Evolutionary conservation across 345 rosid genomes (phyloP), one percentile per base, ranked within the genome.

Genomic region (Linum tenue): DNA sequence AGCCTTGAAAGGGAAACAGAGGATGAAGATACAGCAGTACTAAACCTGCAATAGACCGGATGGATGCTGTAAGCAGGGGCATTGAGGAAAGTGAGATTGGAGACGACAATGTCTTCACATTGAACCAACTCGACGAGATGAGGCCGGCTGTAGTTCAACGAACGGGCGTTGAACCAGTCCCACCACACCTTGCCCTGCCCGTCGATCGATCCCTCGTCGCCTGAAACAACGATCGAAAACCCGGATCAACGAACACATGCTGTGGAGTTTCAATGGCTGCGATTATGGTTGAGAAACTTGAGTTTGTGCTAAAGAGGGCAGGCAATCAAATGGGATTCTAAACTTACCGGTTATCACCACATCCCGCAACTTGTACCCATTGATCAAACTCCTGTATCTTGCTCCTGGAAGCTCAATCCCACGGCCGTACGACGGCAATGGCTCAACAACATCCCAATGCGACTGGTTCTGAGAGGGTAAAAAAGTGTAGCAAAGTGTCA

Each of bases 161-260:
- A 68, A 63, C 76, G 85, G 3, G 83, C 75, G 56, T 67, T 69
- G 62, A 81, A 85, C 92, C 83, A 86, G 40, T 88, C 81, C 98
- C 97, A 92, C 98, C 90, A 92, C 22, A 81, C 77, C 0, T 84
- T 81, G 67, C 98, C 98, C 63, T 92, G 97, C 11, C 97, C 98
- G 42, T 92, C 96, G 16, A 86, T 80, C 48, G 96, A 86, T 61
- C 98, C 97, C 56, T 90, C 85, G 66, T 92, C 89, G 62, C 98
- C 98, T 92, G 62, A 39, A 69, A 22, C 37, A 43, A 31, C 39
- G 7, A 41, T 48, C 53, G 14, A 48, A 48, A 3, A 48, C 53
- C 9, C 10, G 12, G 40, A 64, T n/a, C 7, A 38, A 5, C 31
- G 40, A 3, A 39, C n/a, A n/a, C n/a, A n/a, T n/a, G n/a, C n/a